These are phyloP conservation scores for Fraxinus cuspidata DNA, from an alignment of 257 asterid genomes.

Conservation along the genomic window DNA sequence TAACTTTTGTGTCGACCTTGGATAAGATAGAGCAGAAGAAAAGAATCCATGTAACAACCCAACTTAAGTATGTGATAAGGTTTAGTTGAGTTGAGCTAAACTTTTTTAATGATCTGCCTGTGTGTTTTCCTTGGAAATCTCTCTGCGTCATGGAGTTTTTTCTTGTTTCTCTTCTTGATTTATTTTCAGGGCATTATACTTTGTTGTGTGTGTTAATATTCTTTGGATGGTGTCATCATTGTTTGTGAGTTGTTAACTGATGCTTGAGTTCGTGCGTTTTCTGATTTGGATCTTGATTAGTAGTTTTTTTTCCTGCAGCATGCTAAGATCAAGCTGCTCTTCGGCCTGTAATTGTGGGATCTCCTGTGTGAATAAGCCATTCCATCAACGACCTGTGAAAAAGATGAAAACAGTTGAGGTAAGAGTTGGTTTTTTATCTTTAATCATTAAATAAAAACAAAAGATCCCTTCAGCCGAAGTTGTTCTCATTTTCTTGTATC, in stretches of 20 bases:
- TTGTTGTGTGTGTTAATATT: constrained; percentile 9
- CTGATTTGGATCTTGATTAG: constrained; percentile 24
- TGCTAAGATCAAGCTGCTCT: constrained; percentile 88
- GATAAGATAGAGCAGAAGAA: not conserved
- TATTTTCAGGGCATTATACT: not conserved
- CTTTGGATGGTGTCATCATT: constrained; percentile 5
- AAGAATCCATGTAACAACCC: not conserved
- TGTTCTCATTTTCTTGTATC: constrained; percentile 17
- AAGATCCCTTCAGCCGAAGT: not conserved
- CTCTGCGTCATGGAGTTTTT: not conserved
- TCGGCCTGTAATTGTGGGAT: constrained; percentile 85
- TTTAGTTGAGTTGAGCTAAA: not conserved
- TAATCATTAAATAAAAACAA: not conserved
- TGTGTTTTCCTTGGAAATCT: not conserved
- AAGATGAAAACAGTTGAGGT: constrained; percentile 91
- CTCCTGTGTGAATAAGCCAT: constrained; percentile 86
- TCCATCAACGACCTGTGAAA: constrained; percentile 82
- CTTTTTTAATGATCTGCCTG: not conserved
- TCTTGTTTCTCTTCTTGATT: not conserved
- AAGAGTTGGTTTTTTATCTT: constrained; percentile 24
- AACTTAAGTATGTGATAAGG: not conserved
- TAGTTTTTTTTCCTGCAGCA: constrained; percentile 45
- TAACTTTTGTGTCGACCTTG: not conserved
- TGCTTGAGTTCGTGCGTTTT: constrained; percentile 23
- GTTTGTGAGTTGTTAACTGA: not conserved